These are phyloP conservation scores for Pseudogymnoascus verrucosus DNA, from an alignment of 2,329 filamentous ascomycete species.

Conservation along the genomic window DNA sequence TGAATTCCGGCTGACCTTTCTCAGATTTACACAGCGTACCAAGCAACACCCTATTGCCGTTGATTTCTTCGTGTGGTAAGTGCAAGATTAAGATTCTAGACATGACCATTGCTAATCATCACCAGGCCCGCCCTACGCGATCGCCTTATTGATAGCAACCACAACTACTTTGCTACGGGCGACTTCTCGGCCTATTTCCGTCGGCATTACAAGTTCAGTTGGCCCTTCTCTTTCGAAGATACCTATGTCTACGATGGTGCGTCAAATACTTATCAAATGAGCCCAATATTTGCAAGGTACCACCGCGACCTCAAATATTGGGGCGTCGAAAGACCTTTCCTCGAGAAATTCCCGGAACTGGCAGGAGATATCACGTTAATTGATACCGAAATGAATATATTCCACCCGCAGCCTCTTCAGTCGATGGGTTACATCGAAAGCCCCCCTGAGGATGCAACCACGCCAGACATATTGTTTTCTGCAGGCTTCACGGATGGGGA, in stretches of 20 bases:
- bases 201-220: conserved; percentile 16
- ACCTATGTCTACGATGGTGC: conserved; percentile 12
- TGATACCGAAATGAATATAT: not conserved
- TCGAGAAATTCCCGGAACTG: conserved; percentile 15
- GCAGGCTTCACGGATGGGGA: not conserved
- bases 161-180: conserved; percentile 12
- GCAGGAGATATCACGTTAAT: not conserved
- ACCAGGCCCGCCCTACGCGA: conserved; percentile 16
- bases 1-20: not conserved
- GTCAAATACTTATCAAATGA: conserved; percentile 11
- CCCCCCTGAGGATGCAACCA: not conserved
- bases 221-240: conserved; percentile 16
- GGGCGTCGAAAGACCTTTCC: conserved; percentile 14
- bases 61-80: conserved; percentile 17
- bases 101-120: not conserved
- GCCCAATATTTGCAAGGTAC: conserved; percentile 15
- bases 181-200: conserved; percentile 15
- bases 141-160: conserved; percentile 14
- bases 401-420: not conserved
- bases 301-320: conserved; percentile 13
- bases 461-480: not conserved
- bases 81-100: not conserved
- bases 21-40: conserved; percentile 13
- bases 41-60: conserved; percentile 16
- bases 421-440: not conserved